Percentiles rank a stretch among this genome's conserved stretches.
Conservation (phyloP, 768 basidiomycete genomes). For the Collybiopsis confluens region DNA sequence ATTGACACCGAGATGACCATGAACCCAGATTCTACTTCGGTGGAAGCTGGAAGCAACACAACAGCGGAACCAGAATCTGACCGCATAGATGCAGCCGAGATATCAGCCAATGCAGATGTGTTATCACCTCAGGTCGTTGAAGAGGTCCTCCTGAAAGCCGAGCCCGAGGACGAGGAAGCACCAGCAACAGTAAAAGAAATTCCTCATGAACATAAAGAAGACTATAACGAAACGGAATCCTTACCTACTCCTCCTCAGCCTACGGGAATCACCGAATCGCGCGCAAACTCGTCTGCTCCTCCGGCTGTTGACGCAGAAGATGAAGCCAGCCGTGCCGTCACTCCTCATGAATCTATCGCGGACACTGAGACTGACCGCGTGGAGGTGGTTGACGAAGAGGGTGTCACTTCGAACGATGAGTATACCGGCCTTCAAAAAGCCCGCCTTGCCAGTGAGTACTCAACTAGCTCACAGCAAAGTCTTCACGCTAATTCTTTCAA, state of each 20-base stretch:
- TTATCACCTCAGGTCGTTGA: neutral
- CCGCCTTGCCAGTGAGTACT: conserved; percentile 2
- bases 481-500: no score
- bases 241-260: neutral
- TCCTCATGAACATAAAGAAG: neutral
- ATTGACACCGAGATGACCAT: neutral
- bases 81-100: neutral
- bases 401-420: conserved; percentile 27
- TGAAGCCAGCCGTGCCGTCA: conserved; percentile 4
- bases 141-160: neutral
- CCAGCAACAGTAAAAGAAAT: neutral
- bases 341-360: neutral
- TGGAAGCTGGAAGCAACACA: neutral
- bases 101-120: neutral
- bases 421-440: conserved; percentile 22
- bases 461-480: no score
- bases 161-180: neutral
- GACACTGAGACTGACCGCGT: conserved; percentile 15
- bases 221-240: neutral
- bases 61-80: neutral
- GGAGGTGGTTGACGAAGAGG: conserved; percentile 17
- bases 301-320: neutral
- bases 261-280: neutral
- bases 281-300: neutral
- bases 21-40: neutral